Base-by-base conservation (phyloP, 441 rosid species). In the Pelargonium fulgidum region DNA sequence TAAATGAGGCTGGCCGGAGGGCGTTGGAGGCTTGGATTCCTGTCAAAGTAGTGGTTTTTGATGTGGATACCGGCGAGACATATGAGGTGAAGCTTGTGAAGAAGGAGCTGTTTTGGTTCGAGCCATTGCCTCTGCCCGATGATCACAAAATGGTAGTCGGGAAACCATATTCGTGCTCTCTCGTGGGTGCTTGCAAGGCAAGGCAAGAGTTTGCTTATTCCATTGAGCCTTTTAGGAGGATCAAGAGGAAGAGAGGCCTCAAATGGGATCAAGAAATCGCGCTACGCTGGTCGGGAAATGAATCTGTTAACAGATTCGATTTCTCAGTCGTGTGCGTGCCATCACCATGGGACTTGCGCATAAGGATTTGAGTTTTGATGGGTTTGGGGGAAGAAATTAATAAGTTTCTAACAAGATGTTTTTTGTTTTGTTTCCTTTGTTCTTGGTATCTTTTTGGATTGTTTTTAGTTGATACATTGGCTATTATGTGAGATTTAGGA, bases 91-190 rank as follows among this genome's bases (percentile, higher is more conserved):
- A 71, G 1, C 70, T 81, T 41, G 68, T 20, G 24, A 75, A 78
- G 74, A 80, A 80, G 24, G 71, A 78, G 58, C 42, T 75, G 0
- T 81, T 81, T 10, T 81, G 80, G 81, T 81, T 78, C 14, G 78
- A 81, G 4, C 81, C 81, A 41, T 17, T 81, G 22, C 81, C 84
- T 59, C 36, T 59, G 3, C 29, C 64, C 9, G 9, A 59, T 63
- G 80, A 73, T 14, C 67, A 63, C 4, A 70, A 26, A 14, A 65
- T 44, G 64, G 58, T 52, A 17, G 7, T 11, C 39, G 14, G 20
- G 8, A 48, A 16, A 6, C 62, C 19, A 52, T n/a, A 19, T 12
- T 19, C 19, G 14, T 5, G 6, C 42, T 6, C 9, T 47, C 47
- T 17, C 19, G 36, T 19, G 2, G 33, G 66, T 4, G 12, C n/a